Evolutionary conservation across 495 filamentous ascomycete species (phyloP).

Genomic region (Aspergillus bertholletiae): DNA sequence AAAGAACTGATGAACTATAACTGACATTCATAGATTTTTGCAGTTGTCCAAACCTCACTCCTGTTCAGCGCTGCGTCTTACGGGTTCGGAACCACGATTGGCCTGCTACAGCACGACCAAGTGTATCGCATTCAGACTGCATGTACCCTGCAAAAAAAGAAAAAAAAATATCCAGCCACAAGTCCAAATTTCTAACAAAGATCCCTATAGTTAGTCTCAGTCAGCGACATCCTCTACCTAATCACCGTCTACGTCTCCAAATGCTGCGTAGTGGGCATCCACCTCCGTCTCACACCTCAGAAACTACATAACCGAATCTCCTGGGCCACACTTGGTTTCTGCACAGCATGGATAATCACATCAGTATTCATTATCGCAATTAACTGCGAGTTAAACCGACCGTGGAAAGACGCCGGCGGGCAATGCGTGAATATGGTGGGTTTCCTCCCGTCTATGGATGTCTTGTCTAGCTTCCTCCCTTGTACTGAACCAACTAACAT

Average conservation of each 20-base stretch:
- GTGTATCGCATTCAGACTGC: constrained; percentile 36
- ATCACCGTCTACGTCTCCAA: constrained; percentile 44
- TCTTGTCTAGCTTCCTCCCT: too few relatives aligned
- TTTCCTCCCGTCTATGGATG: too few relatives aligned
- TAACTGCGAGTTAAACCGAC: constrained; percentile 36
- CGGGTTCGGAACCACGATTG: constrained; percentile 40
- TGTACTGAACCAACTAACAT: not conserved
- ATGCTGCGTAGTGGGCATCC: constrained; percentile 43
- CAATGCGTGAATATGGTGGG: constrained; percentile 38
- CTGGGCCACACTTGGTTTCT: constrained; percentile 29
- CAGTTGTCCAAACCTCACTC: constrained; percentile 31
- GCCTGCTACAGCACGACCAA: constrained; percentile 25
- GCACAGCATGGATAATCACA: constrained; percentile 33
- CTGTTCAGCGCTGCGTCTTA: constrained; percentile 32
- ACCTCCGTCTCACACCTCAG: constrained; percentile 45
- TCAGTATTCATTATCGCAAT: constrained; percentile 33
- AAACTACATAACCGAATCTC: constrained; percentile 38
- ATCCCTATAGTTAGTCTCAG: constrained; percentile 28
- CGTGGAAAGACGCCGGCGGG: constrained; percentile 32
- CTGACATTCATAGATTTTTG: constrained; percentile 21
- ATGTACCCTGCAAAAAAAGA: constrained; percentile 1
- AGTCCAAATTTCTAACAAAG: not conserved
- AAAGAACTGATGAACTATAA: not conserved
- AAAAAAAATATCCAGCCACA: constrained; percentile 2
- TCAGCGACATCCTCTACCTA: constrained; percentile 42